Evolutionary conservation across 179 eudicot genomes (phyloP), one percentile per base, ranked within the genome.

Genomic region (Heliamphora pulchella): DNA sequence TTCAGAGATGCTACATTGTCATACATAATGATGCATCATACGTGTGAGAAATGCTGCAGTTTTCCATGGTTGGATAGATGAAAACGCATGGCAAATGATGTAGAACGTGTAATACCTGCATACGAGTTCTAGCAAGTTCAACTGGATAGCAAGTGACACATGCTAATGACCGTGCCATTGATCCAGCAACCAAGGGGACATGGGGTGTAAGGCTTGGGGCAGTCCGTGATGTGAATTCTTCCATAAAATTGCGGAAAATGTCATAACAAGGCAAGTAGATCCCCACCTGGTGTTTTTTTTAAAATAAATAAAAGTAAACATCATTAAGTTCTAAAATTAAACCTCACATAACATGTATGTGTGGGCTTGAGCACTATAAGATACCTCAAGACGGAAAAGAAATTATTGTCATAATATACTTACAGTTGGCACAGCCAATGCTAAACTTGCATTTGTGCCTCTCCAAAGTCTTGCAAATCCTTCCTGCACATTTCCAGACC

Each of bases 91-190:
- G 20, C 48, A 55, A 1, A 3, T 13, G 50, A 66, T 5, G 13
- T 39, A 53, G 2, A 14, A 17, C 22, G 57, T 46, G 79, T 57
- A 77, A 14, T 87, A 94, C 98, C 98, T 93, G 98, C 98, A 94
- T 93, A 18, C 98, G 92, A 6, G 98, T 94, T 79, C 94, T 87
- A 70, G 97, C 97, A 85, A 94, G 88, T 73, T 94, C 97, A 64
- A 94, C 87, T 67, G 98, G 98, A 70, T 94, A 94, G 84, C 97
- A 94, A 82, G 90, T 87, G 77, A 93, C 81, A 79, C 97, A 93
- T 43, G 98, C 98, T 84, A 94, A 78, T 18, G 86, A 81, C 13
- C 98, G 94, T 74, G 98, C 92, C 76, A 88, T 81, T 69, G 96
- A 87, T 63, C 98, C 98, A 68, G 98, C 97, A 58, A 90, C 88